phyloP scores from a whole-genome alignment of 1,139 yeast species.

The Sugiyamaella sp. region DNA sequence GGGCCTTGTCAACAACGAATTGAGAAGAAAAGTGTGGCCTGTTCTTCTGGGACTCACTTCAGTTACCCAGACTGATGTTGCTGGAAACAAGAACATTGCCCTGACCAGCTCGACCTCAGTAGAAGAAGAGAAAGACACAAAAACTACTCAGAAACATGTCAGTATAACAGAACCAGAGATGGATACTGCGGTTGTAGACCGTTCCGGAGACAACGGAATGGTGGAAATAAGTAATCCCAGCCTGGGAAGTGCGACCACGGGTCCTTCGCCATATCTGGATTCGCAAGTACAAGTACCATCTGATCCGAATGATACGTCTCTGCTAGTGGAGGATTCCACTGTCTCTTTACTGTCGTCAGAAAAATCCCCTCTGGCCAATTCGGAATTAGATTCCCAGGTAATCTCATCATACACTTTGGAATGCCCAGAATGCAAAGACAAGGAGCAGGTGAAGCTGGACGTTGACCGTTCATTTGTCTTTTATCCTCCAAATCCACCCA shows the following conservation, averaged over 20 bases:
- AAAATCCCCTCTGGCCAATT: neutral
- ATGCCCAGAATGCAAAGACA: slow-evolving; percentile 50
- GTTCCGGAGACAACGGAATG: too few species aligned
- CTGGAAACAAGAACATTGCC: neutral
- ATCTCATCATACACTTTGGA: neutral
- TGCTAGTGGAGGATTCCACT: neutral
- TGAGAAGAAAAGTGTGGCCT: slow-evolving; percentile 41
- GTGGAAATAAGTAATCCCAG: too few species aligned
- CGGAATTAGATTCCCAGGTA: neutral
- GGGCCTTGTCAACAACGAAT: slow-evolving; percentile 51
- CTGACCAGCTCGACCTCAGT: too few species aligned
- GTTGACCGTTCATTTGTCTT: slow-evolving; percentile 66
- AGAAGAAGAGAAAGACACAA: too few species aligned
- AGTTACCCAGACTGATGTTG: neutral
- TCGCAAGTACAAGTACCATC: too few species aligned
- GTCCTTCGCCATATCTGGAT: too few species aligned
- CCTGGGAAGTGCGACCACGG: too few species aligned
- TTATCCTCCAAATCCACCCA: slow-evolving; percentile 29
- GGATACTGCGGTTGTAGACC: too few species aligned
- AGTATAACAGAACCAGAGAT: too few species aligned
- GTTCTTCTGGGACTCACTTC: slow-evolving; percentile 8
- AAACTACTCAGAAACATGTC: too few species aligned
- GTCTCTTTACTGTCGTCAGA: neutral
- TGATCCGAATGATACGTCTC: too few species aligned
- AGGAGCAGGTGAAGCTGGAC: slow-evolving; percentile 77